These are phyloP conservation scores for Elaeagnus macrophylla DNA, from an alignment of 306 rosid species.

Conservation along the genomic window DNA sequence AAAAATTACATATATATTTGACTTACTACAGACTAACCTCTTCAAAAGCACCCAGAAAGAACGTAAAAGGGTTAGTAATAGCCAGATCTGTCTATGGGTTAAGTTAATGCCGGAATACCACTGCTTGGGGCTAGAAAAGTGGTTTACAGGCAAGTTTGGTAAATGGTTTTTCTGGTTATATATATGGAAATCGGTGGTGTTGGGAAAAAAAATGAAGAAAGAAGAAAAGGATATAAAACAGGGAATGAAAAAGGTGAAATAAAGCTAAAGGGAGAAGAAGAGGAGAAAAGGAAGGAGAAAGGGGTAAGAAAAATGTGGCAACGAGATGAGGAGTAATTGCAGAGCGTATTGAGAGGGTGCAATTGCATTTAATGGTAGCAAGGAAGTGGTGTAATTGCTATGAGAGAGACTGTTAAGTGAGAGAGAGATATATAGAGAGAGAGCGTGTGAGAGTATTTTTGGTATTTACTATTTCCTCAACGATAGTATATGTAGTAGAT, in stretches of 20 bases:
- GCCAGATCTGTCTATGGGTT: constrained; percentile 34
- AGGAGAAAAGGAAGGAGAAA: constrained; percentile 21
- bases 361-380: constrained; percentile 87
- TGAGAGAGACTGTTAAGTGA: constrained; percentile 25
- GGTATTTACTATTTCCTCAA: constrained; percentile 18
- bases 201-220: constrained; percentile 4
- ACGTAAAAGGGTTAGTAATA: too few species aligned
- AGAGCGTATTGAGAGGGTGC: constrained; percentile 99
- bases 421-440: constrained; percentile 8
- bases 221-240: constrained; percentile 3
- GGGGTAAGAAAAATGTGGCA: constrained; percentile 38
- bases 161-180: constrained; percentile 3
- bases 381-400: constrained; percentile 56
- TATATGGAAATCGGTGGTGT: constrained; percentile 3
- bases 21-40: neutral
- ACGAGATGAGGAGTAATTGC: constrained; percentile 68
- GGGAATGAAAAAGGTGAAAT: constrained; percentile 26
- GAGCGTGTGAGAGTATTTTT: constrained; percentile 14
- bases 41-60: too few species aligned
- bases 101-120: neutral
- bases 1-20: neutral
- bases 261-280: neutral
- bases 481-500: constrained; percentile 17
- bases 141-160: constrained; percentile 14
- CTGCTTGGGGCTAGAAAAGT: constrained; percentile 11